Conservation (phyloP, 257 asterid genomes). For the Penstemon barbatus region DNA sequence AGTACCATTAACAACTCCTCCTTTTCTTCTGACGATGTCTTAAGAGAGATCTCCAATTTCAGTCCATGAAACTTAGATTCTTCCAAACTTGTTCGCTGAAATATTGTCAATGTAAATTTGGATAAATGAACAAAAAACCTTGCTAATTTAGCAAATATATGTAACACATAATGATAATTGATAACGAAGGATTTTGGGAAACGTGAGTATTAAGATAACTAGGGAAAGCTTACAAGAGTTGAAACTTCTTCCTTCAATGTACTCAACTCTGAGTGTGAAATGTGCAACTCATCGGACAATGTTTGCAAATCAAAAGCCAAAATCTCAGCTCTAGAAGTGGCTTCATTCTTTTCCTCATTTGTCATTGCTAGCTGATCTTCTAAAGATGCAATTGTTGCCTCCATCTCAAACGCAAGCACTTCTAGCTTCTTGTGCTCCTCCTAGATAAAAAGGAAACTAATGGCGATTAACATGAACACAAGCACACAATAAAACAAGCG, state of each 20-base stretch:
- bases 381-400: slow-evolving; percentile 70
- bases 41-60: slow-evolving; percentile 51
- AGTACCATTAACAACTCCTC: slow-evolving; percentile 83
- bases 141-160: slow-evolving; percentile 16
- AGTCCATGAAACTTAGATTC: slow-evolving; percentile 44
- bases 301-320: slow-evolving; percentile 62
- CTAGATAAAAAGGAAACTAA: slow-evolving; percentile 37
- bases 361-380: slow-evolving; percentile 64
- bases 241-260: slow-evolving; percentile 64
- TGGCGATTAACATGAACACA: slow-evolving; percentile 6
- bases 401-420: slow-evolving; percentile 94
- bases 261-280: slow-evolving; percentile 55
- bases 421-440: slow-evolving; percentile 82
- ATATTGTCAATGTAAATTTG: slow-evolving; percentile 32
- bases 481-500: background rate
- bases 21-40: slow-evolving; percentile 60
- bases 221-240: slow-evolving; percentile 57
- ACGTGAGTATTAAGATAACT: slow-evolving; percentile 16
- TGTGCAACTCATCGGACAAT: slow-evolving; percentile 54
- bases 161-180: background rate
- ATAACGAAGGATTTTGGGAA: slow-evolving; percentile 4
- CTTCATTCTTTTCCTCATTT: slow-evolving; percentile 54
- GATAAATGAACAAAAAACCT: slow-evolving; percentile 17
- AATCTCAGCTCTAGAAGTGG: slow-evolving; percentile 61
- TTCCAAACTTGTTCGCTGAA: slow-evolving; percentile 62